Percentiles rank a stretch among this genome's conserved stretches.
These are phyloP conservation scores for Didymella glomerata DNA, from an alignment of 2,329 filamentous ascomycete species.

Conservation along the genomic window DNA sequence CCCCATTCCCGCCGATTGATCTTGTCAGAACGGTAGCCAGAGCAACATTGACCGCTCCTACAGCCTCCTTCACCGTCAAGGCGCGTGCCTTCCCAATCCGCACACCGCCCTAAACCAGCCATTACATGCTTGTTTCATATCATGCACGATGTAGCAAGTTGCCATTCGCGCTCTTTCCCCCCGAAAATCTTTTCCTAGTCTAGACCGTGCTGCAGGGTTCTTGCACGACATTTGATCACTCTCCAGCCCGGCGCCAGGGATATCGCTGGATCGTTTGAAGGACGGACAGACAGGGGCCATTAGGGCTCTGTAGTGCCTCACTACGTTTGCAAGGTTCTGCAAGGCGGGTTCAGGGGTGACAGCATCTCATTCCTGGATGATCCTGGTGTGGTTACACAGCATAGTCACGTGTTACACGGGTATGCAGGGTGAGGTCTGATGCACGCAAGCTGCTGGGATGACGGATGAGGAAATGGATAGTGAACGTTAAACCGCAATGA, in stretches of 20 bases:
- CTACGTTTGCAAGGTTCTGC: background rate
- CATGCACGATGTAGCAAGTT: slow-evolving; percentile 10
- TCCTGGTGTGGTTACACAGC: background rate
- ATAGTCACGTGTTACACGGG: background rate
- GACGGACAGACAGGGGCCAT: background rate
- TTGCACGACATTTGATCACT: background rate
- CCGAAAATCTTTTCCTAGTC: slow-evolving; percentile 7
- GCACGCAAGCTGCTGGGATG: background rate
- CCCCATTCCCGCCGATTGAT: too few relatives aligned
- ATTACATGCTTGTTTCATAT: background rate
- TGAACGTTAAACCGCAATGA: background rate
- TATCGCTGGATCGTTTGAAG: background rate
- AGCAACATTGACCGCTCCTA: background rate
- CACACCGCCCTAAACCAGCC: background rate
- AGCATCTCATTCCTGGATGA: slow-evolving; percentile 8
- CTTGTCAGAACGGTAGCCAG: background rate
- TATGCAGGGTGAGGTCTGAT: background rate
- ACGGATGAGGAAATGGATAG: background rate
- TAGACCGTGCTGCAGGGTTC: slow-evolving; percentile 1
- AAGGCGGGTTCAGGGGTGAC: background rate
- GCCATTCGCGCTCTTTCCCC: background rate
- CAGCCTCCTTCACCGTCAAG: background rate
- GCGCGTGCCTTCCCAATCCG: background rate
- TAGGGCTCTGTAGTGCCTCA: background rate
- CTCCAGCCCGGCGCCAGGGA: background rate